Evolutionary conservation across 495 filamentous ascomycete genomes (phyloP).

Genomic region (Clavariopsis aquatica): DNA sequence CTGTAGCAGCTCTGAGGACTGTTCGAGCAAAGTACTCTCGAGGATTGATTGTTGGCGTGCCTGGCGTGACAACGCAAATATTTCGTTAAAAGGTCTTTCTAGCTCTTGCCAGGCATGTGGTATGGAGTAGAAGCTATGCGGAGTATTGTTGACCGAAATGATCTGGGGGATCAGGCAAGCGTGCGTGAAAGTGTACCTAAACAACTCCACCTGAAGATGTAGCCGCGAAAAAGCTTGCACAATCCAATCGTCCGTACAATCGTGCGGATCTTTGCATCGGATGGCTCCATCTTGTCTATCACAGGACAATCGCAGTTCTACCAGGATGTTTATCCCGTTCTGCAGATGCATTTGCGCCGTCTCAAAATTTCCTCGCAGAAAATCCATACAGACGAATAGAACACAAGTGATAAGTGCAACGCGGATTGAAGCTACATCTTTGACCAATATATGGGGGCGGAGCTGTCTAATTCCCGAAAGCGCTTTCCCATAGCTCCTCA

Average conservation of each 20-base stretch:
- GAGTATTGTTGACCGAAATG: neutral
- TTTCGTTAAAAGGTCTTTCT: neutral
- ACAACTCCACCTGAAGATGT: conserved; percentile 17
- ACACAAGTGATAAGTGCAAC: conserved; percentile 57
- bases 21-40: too few species aligned
- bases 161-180: neutral
- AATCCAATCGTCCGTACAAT: conserved; percentile 19
- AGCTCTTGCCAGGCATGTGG: conserved; percentile 4
- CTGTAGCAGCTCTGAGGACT: neutral
- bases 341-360: conserved; percentile 50
- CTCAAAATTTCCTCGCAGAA: conserved; percentile 51
- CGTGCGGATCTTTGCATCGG: neutral
- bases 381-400: conserved; percentile 59
- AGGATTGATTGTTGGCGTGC: neutral
- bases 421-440: conserved; percentile 30
- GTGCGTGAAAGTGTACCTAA: conserved; percentile 9
- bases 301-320: conserved; percentile 41
- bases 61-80: neutral
- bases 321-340: conserved; percentile 18
- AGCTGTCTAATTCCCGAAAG: conserved; percentile 50
- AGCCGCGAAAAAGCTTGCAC: conserved; percentile 11
- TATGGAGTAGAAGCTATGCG: neutral
- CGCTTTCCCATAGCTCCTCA: conserved; percentile 46
- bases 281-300: neutral
- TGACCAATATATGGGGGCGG: conserved; percentile 38